phyloP scores from a whole-genome alignment of 2,329 filamentous ascomycete genomes.

The Apiospora kogelbergensis region DNA sequence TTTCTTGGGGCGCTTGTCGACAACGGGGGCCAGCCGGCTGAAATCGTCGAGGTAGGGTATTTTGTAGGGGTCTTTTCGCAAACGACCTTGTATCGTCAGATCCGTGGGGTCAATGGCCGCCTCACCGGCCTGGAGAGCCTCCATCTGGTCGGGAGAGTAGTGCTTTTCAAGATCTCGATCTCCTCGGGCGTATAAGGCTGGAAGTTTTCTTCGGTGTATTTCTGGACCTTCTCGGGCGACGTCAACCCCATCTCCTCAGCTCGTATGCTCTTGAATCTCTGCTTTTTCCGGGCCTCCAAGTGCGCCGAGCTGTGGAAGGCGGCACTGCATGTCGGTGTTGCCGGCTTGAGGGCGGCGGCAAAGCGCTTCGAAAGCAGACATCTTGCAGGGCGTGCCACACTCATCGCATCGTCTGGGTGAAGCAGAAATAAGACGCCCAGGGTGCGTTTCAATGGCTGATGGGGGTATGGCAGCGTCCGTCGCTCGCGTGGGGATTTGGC shows the following conservation, averaged over 20 bases:
- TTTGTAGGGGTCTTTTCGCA: slow-evolving; percentile 71
- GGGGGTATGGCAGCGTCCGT: slow-evolving; percentile 4
- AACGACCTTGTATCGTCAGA: slow-evolving; percentile 68
- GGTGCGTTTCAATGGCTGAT: slow-evolving; percentile 20
- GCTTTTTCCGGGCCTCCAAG: slow-evolving; percentile 44
- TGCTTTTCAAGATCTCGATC: slow-evolving; percentile 59
- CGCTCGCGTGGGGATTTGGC: slow-evolving; percentile 6
- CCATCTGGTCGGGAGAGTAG: slow-evolving; percentile 81
- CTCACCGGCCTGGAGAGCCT: slow-evolving; percentile 80
- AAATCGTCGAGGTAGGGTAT: slow-evolving; percentile 83
- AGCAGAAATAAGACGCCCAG: slow-evolving; percentile 11
- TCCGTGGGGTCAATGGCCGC: slow-evolving; percentile 72
- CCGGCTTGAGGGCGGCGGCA: slow-evolving; percentile 30
- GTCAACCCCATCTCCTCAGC: slow-evolving; percentile 53
- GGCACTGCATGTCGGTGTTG: slow-evolving; percentile 31
- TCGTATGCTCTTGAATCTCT: slow-evolving; percentile 53
- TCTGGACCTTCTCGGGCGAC: slow-evolving; percentile 41
- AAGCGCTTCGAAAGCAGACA: slow-evolving; percentile 53
- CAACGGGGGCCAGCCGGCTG: slow-evolving; percentile 70
- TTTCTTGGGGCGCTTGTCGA: slow-evolving; percentile 66
- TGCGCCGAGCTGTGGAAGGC: slow-evolving; percentile 53
- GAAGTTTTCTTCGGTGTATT: slow-evolving; percentile 50
- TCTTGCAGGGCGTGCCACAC: slow-evolving; percentile 53
- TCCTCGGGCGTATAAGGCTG: slow-evolving; percentile 68
- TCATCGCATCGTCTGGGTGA: slow-evolving; percentile 44